Evolutionary conservation across 441 rosid genomes (phyloP).

Genomic region (Kokia cookei): DNA sequence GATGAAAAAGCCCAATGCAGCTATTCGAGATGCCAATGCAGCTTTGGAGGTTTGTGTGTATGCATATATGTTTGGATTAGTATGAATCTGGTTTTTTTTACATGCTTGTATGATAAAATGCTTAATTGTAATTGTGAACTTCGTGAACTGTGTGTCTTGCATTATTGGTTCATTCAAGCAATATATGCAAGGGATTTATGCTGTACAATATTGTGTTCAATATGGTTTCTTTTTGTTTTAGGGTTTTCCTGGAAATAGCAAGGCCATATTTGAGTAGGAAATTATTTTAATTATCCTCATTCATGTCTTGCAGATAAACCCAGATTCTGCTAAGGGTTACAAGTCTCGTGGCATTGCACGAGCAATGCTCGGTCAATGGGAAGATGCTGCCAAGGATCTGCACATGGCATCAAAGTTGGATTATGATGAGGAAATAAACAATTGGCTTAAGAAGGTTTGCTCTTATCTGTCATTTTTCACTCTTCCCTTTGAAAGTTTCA

Average conservation of each 20-base stretch:
- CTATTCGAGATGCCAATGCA: conserved; percentile 83
- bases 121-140: not conserved
- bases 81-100: not conserved
- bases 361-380: conserved; percentile 93
- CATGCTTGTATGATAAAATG: not conserved
- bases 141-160: not conserved
- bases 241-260: not conserved
- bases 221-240: not conserved
- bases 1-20: conserved; percentile 98
- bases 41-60: conserved; percentile 66
- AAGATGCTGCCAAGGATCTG: conserved; percentile 86
- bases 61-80: not conserved
- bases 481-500: not conserved
- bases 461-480: not conserved
- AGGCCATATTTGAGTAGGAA: not conserved
- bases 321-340: conserved; percentile 96
- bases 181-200: not conserved
- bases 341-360: conserved; percentile 86
- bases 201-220: not conserved
- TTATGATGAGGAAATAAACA: conserved; percentile 81
- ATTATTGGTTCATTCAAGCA: not conserved
- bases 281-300: not conserved
- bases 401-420: conserved; percentile 82
- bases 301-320: conserved; percentile 54
- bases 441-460: conserved; percentile 75